Conservation (phyloP, 75 land plant species). For the Sequoiadendron giganteum region DNA sequence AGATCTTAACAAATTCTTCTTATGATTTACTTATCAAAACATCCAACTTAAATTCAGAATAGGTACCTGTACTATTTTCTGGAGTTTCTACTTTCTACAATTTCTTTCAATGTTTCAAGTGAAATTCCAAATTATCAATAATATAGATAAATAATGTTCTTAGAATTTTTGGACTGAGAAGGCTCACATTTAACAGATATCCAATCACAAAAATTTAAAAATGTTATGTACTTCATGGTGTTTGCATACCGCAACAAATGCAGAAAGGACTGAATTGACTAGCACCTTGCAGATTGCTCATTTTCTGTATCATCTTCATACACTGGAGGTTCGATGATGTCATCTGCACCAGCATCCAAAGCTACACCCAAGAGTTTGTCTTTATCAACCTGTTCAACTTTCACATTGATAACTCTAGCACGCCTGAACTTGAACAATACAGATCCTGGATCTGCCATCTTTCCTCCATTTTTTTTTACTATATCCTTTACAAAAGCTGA, state of each 20-base stretch:
- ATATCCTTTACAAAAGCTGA: slow-evolving; percentile 80
- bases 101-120: neutral
- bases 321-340: slow-evolving; percentile 78
- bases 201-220: neutral
- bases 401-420: slow-evolving; percentile 76
- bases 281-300: slow-evolving; percentile 60
- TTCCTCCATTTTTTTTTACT: slow-evolving; percentile 87
- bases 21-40: neutral
- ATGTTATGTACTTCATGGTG: neutral
- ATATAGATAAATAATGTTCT: neutral
- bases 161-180: neutral
- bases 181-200: neutral
- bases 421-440: slow-evolving; percentile 88
- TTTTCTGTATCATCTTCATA: slow-evolving; percentile 72
- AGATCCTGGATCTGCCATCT: slow-evolving; percentile 97
- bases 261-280: neutral
- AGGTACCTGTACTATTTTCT: neutral
- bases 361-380: slow-evolving; percentile 80
- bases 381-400: slow-evolving; percentile 56
- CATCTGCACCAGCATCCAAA: slow-evolving; percentile 96
- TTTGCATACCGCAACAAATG: neutral
- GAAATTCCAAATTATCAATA: neutral
- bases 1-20: neutral
- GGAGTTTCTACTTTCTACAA: neutral
- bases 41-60: slow-evolving; percentile 1